Evolutionary conservation across 1,284 basidiomycete genomes (phyloP).

Genomic region (Fomitopsis schrenkii): DNA sequence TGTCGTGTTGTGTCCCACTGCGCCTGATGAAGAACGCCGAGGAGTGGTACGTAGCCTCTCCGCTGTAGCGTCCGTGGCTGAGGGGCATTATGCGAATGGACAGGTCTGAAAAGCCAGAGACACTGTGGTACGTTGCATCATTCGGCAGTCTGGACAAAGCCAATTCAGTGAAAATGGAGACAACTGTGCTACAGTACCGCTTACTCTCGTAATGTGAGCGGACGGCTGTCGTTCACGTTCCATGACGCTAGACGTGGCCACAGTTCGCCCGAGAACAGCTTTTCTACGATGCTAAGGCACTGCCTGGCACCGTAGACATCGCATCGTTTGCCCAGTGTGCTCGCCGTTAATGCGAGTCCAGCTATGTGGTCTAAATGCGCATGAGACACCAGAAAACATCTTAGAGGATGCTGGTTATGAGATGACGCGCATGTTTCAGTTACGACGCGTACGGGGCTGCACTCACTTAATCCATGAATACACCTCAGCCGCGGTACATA

Average conservation of each 20-base stretch:
- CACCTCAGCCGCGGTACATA: conserved; percentile 44
- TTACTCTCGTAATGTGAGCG: conserved; percentile 52
- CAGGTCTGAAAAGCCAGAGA: conserved; percentile 42
- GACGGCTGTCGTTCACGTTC: conserved; percentile 52
- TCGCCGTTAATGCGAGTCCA: conserved; percentile 73
- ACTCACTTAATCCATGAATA: conserved; percentile 55
- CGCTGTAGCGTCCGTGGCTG: conserved; percentile 61
- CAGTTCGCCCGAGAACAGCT: conserved; percentile 71
- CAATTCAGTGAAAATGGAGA: neutral
- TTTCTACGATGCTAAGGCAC: conserved; percentile 66
- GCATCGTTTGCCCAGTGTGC: conserved; percentile 49
- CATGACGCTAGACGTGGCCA: conserved; percentile 84
- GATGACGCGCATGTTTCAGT: no score
- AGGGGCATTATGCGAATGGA: conserved; percentile 66
- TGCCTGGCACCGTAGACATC: conserved; percentile 59
- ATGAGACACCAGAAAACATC: conserved; percentile 75
- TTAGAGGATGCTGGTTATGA: conserved; percentile 21
- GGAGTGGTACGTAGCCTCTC: conserved; percentile 53
- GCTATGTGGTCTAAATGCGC: conserved; percentile 81
- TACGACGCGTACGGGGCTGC: no score
- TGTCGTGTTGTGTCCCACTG: conserved; percentile 49
- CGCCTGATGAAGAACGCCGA: conserved; percentile 76
- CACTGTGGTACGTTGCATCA: conserved; percentile 46
- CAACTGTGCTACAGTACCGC: conserved; percentile 22
- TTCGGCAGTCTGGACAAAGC: conserved; percentile 19